Evolutionary conservation across 192 early-diverging fungal species (phyloP).

Genomic region (Backusella australiensis): DNA sequence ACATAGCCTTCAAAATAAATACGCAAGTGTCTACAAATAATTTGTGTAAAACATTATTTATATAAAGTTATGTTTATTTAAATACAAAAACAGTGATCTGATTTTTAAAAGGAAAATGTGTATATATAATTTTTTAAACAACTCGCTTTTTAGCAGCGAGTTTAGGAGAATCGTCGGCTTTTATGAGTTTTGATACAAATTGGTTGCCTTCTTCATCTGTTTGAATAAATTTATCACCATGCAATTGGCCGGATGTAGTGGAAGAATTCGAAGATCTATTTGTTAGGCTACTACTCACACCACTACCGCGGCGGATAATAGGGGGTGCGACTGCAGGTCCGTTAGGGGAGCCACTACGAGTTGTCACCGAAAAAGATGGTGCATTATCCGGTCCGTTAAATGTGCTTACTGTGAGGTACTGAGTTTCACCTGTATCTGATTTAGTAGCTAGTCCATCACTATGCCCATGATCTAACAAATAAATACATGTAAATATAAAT

Average conservation of each 20-base stretch:
- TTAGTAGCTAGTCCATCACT: conserved; percentile 11
- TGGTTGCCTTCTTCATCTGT: conserved; percentile 34
- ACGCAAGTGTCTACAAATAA: background rate
- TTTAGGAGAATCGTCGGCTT: conserved; percentile 18
- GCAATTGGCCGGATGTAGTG: background rate
- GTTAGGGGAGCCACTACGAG: conserved; percentile 6
- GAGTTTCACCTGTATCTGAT: background rate
- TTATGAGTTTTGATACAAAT: conserved; percentile 30
- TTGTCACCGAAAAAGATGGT: conserved; percentile 7
- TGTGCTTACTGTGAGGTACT: conserved; percentile 7
- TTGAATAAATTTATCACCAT: conserved; percentile 28
- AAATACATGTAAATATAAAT: background rate
- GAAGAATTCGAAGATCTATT: conserved; percentile 1
- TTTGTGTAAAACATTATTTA: background rate
- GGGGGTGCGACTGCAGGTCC: conserved; percentile 7
- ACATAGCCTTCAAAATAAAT: background rate
- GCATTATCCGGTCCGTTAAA: background rate
- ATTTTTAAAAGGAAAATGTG: background rate
- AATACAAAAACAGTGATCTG: background rate
- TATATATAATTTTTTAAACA: background rate
- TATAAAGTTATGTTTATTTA: background rate
- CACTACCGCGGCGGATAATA: conserved; percentile 13
- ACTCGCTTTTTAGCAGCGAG: background rate
- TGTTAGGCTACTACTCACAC: conserved; percentile 1
- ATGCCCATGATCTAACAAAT: conserved; percentile 26